These are phyloP conservation scores for Ilyonectria mors-panacis DNA, from an alignment of 2,329 filamentous ascomycete species.

Conservation along the genomic window DNA sequence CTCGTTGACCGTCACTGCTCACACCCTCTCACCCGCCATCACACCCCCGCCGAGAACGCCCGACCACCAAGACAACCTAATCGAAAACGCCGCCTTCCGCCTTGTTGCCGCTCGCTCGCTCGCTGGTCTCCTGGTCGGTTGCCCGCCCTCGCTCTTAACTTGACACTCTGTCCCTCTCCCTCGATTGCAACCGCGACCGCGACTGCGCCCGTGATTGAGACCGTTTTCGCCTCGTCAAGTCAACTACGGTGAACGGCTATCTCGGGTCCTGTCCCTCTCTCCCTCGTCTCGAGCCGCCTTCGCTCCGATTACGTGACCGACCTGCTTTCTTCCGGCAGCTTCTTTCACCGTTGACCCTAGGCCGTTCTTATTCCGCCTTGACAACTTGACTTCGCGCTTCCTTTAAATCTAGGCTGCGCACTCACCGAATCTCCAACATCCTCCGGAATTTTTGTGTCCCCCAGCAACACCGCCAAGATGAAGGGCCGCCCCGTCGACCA, in stretches of 20 bases:
- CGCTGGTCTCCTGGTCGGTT: conserved; percentile 22
- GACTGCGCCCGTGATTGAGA: conserved; percentile 13
- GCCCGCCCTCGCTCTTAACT: conserved; percentile 13
- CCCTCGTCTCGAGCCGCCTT: conserved; percentile 16
- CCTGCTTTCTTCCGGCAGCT: conserved; percentile 25
- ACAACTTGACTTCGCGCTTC: neutral
- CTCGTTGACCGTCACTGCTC: conserved; percentile 12
- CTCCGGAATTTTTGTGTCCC: conserved; percentile 13
- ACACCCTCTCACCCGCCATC: conserved; percentile 33
- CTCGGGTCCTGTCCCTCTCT: conserved; percentile 18
- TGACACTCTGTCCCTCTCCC: conserved; percentile 1
- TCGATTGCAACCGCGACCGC: conserved; percentile 12
- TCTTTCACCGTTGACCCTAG: conserved; percentile 18
- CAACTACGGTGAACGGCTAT: conserved; percentile 26
- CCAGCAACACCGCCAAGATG: conserved; percentile 64
- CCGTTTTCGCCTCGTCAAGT: conserved; percentile 1
- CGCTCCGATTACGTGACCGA: conserved; percentile 41
- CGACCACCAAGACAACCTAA: conserved; percentile 38
- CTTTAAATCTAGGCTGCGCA: neutral
- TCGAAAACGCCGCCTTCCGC: conserved; percentile 31
- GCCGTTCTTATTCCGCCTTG: neutral
- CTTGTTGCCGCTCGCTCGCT: conserved; percentile 24
- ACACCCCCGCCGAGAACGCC: conserved; percentile 47
- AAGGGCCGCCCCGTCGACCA: conserved; percentile 79
- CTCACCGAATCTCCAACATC: neutral